Conservation (phyloP, 805 yeast genomes). For the Cyberlindnera lachancei region DNA sequence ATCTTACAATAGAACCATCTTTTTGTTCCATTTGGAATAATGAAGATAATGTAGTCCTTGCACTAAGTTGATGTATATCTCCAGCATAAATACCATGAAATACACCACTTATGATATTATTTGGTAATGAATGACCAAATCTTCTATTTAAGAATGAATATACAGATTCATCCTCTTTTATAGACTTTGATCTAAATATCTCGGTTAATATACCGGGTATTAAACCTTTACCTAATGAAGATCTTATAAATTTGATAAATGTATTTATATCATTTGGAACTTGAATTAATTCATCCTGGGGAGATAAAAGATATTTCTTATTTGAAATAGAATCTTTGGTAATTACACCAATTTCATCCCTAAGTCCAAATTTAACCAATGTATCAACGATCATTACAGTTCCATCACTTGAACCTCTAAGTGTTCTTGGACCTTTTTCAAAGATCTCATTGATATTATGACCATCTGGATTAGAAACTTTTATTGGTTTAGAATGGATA, state of each 20-base stretch:
- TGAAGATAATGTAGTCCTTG: slow-evolving; percentile 47
- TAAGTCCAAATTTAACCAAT: slow-evolving; percentile 36
- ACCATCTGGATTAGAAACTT: slow-evolving; percentile 23
- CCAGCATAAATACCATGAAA: slow-evolving; percentile 90
- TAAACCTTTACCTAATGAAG: slow-evolving; percentile 39
- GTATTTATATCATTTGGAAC: slow-evolving; percentile 40
- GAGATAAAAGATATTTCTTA: slow-evolving; percentile 55
- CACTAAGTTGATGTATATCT: slow-evolving; percentile 63
- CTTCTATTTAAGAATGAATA: slow-evolving; percentile 60
- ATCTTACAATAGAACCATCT: slow-evolving; percentile 50
- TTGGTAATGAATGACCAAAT: slow-evolving; percentile 47
- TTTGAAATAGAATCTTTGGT: slow-evolving; percentile 55
- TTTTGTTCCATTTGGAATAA: slow-evolving; percentile 51
- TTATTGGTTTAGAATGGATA: slow-evolving; percentile 46
- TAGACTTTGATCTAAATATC: slow-evolving; percentile 31
- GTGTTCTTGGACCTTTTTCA: slow-evolving; percentile 89
- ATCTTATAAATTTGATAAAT: slow-evolving; percentile 28
- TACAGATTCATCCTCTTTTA: slow-evolving; percentile 59
- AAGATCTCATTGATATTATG: no score
- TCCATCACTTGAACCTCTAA: slow-evolving; percentile 79
- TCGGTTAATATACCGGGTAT: slow-evolving; percentile 41
- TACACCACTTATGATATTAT: slow-evolving; percentile 69
- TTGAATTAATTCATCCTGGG: slow-evolving; percentile 37
- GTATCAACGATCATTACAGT: slow-evolving; percentile 61
- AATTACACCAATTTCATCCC: slow-evolving; percentile 51